Conservation (phyloP, 1,139 yeast genomes). For the Saccharomyces hybrid region DNA sequence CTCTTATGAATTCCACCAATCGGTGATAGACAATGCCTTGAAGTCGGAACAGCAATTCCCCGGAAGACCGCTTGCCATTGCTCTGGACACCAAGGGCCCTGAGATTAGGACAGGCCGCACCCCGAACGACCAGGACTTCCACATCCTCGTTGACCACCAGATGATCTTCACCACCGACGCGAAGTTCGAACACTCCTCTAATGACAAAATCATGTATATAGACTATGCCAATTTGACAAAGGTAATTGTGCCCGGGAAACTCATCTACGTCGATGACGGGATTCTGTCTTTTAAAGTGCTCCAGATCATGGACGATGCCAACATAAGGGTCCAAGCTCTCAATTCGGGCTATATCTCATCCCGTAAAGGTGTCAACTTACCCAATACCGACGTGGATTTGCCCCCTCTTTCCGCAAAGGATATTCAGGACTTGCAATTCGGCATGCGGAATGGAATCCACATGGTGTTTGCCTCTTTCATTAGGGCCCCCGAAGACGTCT, state of each 20-base stretch:
- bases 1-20: constrained; percentile 90
- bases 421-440: constrained; percentile 80
- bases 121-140: constrained; percentile 63
- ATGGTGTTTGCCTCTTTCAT: constrained; percentile 98
- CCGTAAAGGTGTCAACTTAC: constrained; percentile 98
- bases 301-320: constrained; percentile 68
- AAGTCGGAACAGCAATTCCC: constrained; percentile 83
- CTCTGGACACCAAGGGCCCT: constrained; percentile 98
- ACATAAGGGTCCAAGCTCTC: constrained; percentile 78
- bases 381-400: constrained; percentile 96
- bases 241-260: constrained; percentile 79
- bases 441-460: constrained; percentile 95
- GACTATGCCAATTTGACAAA: constrained; percentile 96
- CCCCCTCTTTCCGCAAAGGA: constrained; percentile 98
- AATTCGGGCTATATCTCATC: constrained; percentile 94
- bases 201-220: constrained; percentile 74
- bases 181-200: constrained; percentile 58
- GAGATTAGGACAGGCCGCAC: constrained; percentile 99
- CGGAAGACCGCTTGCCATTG: constrained; percentile 97
- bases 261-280: constrained; percentile 95
- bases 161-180: constrained; percentile 92
- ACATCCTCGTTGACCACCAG: constrained; percentile 78
- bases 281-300: constrained; percentile 89
- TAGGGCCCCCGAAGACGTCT: constrained; percentile 86
- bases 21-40: constrained; percentile 92